phyloP scores from a whole-genome alignment of 2,329 filamentous ascomycete species.

The Aspergillus unguis region DNA sequence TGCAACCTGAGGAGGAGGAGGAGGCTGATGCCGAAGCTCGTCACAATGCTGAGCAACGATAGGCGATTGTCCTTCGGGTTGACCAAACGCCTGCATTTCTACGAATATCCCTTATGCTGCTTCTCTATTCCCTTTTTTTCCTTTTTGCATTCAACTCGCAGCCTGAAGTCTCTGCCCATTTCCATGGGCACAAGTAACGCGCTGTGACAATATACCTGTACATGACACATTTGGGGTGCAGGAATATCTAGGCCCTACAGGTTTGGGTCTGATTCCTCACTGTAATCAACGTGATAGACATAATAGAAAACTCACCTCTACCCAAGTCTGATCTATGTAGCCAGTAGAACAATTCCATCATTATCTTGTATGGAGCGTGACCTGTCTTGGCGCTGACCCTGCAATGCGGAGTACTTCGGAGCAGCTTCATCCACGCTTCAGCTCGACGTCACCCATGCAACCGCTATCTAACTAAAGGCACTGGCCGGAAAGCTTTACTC shows the following conservation, averaged over 20 bases:
- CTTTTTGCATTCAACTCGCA: constrained; percentile 5
- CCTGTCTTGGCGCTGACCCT: not conserved
- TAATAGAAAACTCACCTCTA: constrained; percentile 17
- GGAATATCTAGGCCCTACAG: not conserved
- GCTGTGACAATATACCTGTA: constrained; percentile 14
- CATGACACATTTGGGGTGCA: constrained; percentile 4
- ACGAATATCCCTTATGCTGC: not conserved
- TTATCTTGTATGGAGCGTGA: constrained; percentile 3
- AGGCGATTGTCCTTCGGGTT: constrained; percentile 1
- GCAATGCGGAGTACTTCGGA: not conserved
- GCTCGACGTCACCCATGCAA: not conserved
- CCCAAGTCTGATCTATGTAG: not conserved
- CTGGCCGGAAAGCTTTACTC: not conserved
- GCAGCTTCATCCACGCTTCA: not conserved
- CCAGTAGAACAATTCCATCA: not conserved
- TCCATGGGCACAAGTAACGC: not conserved
- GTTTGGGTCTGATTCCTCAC: not conserved
- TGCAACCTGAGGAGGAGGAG: constrained; percentile 38
- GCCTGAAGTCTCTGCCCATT: not conserved
- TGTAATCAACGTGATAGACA: constrained; percentile 16
- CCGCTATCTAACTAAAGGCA: not conserved
- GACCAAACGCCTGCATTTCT: not conserved
- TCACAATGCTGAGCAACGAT: constrained; percentile 7
- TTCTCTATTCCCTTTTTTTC: constrained; percentile 6
- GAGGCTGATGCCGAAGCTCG: constrained; percentile 27